phyloP scores from a whole-genome alignment of 139 green algal species.

The Spirogloea muscicola region DNA sequence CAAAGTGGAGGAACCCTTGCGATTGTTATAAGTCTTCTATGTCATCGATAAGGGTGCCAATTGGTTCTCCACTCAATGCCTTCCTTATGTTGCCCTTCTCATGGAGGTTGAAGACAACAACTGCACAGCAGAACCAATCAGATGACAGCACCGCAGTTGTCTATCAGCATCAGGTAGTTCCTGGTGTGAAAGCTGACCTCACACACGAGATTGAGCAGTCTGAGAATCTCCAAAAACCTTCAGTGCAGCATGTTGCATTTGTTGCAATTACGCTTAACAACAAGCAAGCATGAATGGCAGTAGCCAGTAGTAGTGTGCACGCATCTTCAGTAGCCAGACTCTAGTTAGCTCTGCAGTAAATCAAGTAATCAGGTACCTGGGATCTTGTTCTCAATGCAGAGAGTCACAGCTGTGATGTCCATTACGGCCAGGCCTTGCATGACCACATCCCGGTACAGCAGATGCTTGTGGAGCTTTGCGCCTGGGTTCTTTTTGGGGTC shows the following conservation, averaged over 20 bases:
- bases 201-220: too few relatives aligned
- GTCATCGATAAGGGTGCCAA: constrained; percentile 21
- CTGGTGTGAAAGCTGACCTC: too few relatives aligned
- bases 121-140: too few relatives aligned
- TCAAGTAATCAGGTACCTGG: too few relatives aligned
- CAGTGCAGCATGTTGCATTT: too few relatives aligned
- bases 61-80: constrained; percentile 20
- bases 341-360: not conserved
- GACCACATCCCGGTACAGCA: constrained; percentile 66
- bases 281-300: constrained; percentile 27
- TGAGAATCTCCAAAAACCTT: too few relatives aligned
- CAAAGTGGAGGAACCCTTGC: too few relatives aligned
- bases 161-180: too few relatives aligned
- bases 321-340: not conserved
- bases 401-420: constrained; percentile 95
- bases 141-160: too few relatives aligned
- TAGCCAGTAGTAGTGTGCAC: not conserved
- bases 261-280: too few relatives aligned
- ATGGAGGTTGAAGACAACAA: constrained; percentile 29
- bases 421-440: constrained; percentile 72
- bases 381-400: constrained; percentile 97
- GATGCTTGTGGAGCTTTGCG: constrained; percentile 59
- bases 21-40: too few relatives aligned
- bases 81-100: constrained; percentile 20
- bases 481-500: constrained; percentile 75